A percentile compares a stretch with the other conserved stretches of the same genome.
Evolutionary conservation across 352 stramenopile species (phyloP).

Genomic region (Phytophthora pistaciae): DNA sequence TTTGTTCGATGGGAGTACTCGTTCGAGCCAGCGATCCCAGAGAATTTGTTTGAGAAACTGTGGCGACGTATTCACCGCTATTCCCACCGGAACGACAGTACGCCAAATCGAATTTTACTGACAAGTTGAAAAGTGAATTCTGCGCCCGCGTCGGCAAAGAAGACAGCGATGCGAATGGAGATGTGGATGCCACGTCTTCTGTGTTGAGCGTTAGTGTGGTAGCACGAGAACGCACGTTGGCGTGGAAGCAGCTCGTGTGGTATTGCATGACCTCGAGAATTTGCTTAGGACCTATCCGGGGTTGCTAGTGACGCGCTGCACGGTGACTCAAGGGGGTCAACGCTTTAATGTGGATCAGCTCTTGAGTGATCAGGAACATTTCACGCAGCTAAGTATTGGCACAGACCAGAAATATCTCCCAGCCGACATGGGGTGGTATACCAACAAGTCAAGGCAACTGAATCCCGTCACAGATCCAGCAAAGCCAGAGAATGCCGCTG

Average conservation of each 20-base stretch:
- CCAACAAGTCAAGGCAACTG: slow-evolving; percentile 11
- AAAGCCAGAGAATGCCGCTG: background rate
- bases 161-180: background rate
- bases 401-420: slow-evolving; percentile 13
- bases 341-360: slow-evolving; percentile 17
- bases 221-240: slow-evolving; percentile 1
- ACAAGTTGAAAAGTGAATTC: background rate
- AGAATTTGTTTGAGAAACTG: slow-evolving; percentile 45
- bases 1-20: slow-evolving; percentile 42
- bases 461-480: background rate
- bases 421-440: slow-evolving; percentile 22
- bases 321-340: slow-evolving; percentile 3
- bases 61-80: slow-evolving; percentile 31
- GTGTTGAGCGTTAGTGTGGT: slow-evolving; percentile 14
- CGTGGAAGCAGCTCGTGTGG: slow-evolving; percentile 24
- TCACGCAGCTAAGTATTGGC: slow-evolving; percentile 11
- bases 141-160: slow-evolving; percentile 2
- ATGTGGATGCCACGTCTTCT: background rate
- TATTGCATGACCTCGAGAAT: slow-evolving; percentile 17
- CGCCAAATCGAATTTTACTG: slow-evolving; percentile 2
- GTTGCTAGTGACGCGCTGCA: slow-evolving; percentile 10
- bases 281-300: slow-evolving; percentile 20
- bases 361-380: slow-evolving; percentile 11
- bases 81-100: slow-evolving; percentile 15
- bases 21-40: slow-evolving; percentile 25